These are phyloP conservation scores for Hymenoscyphus scutula DNA, from an alignment of 2,329 filamentous ascomycete species.

Conservation along the genomic window DNA sequence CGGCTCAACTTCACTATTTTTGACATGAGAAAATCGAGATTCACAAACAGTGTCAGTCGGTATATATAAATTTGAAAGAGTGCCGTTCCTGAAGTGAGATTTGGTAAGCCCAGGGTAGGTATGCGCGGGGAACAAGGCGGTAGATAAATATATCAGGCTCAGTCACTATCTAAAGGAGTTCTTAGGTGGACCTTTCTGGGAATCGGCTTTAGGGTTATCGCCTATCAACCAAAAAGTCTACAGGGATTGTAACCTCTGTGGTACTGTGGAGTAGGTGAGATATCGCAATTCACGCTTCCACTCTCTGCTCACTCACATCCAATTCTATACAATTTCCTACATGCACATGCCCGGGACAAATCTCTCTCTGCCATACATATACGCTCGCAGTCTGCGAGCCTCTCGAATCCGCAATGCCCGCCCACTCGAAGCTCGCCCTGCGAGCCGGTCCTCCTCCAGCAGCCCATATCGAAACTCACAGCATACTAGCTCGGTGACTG, in stretches of 20 bases:
- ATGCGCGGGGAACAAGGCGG: too few relatives aligned
- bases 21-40: too few relatives aligned
- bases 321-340: constrained; percentile 7
- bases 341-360: constrained; percentile 35
- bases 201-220: not conserved
- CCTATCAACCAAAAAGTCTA: not conserved
- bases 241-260: not conserved
- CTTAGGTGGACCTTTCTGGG: too few relatives aligned
- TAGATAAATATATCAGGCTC: too few relatives aligned
- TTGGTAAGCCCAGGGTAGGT: too few relatives aligned
- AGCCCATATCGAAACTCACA: constrained; percentile 28
- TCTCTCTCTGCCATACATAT: constrained; percentile 24
- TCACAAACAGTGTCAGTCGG: too few relatives aligned
- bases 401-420: constrained; percentile 24
- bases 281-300: not conserved
- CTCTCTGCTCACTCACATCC: not conserved
- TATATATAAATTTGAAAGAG: too few relatives aligned
- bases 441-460: constrained; percentile 17
- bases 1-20: too few relatives aligned
- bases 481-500: constrained; percentile 19
- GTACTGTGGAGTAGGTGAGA: not conserved
- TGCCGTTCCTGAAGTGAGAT: too few relatives aligned
- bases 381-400: constrained; percentile 32
- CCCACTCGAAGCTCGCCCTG: constrained; percentile 12
- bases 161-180: too few relatives aligned